Evolutionary conservation across 176 grass and related monocot genomes (phyloP).

Genomic region (Chloris gayana): DNA sequence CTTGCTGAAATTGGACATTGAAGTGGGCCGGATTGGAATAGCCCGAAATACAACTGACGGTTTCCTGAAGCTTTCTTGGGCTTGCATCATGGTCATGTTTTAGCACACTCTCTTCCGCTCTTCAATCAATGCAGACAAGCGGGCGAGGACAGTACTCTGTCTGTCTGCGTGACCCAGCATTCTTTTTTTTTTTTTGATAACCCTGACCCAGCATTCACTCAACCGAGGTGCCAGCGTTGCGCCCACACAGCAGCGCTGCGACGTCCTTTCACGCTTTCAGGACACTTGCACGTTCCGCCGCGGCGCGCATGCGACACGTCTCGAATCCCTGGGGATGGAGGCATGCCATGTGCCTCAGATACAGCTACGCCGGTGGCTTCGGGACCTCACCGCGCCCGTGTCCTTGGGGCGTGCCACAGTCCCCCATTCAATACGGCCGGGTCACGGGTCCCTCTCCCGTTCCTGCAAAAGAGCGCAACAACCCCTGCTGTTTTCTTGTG

Average conservation of each 20-base stretch:
- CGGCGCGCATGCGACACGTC: conserved; percentile 26
- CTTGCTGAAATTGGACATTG: too few relatives aligned
- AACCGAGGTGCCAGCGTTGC: neutral
- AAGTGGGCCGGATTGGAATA: neutral
- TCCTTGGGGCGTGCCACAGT: neutral
- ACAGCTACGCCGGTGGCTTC: conserved; percentile 7
- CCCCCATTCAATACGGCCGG: conserved; percentile 4
- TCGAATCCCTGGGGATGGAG: neutral
- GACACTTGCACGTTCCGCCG: conserved; percentile 39
- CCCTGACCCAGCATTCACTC: conserved; percentile 9
- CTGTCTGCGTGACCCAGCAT: neutral
- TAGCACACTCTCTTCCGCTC: neutral
- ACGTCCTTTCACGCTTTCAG: neutral
- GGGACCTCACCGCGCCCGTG: neutral
- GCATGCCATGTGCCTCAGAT: conserved; percentile 37
- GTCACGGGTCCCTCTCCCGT: conserved; percentile 27
- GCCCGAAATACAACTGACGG: too few relatives aligned
- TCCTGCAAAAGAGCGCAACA: conserved; percentile 1
- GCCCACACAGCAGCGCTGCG: neutral
- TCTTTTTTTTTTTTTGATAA: too few relatives aligned
- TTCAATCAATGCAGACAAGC: neutral
- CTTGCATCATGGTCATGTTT: neutral
- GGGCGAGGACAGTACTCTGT: neutral
- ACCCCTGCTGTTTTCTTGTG: neutral
- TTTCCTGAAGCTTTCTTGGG: neutral